These are phyloP conservation scores for Phytomonas serpens DNA, from an alignment of 208 protist species.

Conservation along the genomic window DNA sequence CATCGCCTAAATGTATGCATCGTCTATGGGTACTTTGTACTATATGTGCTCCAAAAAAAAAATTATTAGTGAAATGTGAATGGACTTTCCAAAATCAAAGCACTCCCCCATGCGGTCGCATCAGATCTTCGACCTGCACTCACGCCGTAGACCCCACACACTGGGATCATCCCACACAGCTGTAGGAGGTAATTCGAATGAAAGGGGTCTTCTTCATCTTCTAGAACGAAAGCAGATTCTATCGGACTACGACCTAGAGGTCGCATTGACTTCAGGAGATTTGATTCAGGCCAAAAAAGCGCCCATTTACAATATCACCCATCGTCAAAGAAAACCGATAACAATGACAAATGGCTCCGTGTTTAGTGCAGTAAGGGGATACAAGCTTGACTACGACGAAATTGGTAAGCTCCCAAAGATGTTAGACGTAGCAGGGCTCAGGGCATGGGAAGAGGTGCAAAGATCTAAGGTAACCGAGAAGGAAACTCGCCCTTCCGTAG, in stretches of 20 bases:
- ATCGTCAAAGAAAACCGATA: background rate
- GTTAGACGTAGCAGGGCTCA: slow-evolving; percentile 65
- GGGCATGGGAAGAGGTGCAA: slow-evolving; percentile 58
- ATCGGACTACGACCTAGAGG: slow-evolving; percentile 49
- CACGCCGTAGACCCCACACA: background rate
- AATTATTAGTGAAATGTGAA: background rate
- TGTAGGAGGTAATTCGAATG: background rate
- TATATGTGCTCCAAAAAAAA: background rate
- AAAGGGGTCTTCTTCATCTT: slow-evolving; percentile 21
- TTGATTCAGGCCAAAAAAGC: slow-evolving; percentile 39
- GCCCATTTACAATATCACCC: slow-evolving; percentile 19
- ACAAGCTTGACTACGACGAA: slow-evolving; percentile 63
- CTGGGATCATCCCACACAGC: background rate
- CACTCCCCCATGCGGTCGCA: background rate
- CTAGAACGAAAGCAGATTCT: slow-evolving; percentile 36
- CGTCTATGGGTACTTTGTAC: background rate
- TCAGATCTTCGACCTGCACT: background rate
- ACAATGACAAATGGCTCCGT: background rate
- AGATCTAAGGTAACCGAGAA: slow-evolving; percentile 14
- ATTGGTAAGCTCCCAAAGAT: slow-evolving; percentile 65
- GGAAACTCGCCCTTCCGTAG: background rate
- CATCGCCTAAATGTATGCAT: background rate
- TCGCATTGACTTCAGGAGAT: slow-evolving; percentile 40
- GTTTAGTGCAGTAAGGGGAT: slow-evolving; percentile 18
- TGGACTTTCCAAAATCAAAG: background rate